Conservation (phyloP, 2,329 filamentous ascomycete genomes). For the Lachnellula arida region DNA sequence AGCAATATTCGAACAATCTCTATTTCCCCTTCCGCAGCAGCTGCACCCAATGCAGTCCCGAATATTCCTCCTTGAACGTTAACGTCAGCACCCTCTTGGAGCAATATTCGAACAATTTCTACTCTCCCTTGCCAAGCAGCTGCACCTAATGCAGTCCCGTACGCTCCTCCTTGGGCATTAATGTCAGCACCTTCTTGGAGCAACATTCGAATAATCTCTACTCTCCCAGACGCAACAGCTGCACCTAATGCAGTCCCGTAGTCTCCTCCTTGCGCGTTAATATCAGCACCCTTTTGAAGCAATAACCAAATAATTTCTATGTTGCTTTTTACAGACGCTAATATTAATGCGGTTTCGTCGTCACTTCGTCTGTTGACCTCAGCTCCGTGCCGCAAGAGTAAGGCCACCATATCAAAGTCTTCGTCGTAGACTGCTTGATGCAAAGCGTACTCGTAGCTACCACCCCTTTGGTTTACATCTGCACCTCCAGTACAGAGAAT, state of each 20-base stretch:
- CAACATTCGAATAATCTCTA: not conserved
- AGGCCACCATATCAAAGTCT: too few species aligned
- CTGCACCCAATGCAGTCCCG: not conserved
- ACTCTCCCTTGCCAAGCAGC: too few species aligned
- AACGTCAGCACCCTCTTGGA: not conserved
- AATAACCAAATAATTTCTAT: not conserved
- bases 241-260: not conserved
- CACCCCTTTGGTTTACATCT: too few species aligned
- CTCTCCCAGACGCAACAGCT: not conserved
- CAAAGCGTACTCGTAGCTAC: too few species aligned
- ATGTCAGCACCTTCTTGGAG: not conserved
- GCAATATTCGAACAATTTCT: not conserved
- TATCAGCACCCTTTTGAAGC: not conserved
- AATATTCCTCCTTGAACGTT: not conserved
- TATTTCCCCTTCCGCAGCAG: not conserved
- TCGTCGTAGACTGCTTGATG: too few species aligned
- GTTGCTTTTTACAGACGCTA: not conserved
- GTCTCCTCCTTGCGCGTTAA: not conserved
- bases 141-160: not conserved
- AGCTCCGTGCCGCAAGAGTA: not conserved
- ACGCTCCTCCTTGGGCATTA: not conserved
- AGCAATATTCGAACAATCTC: conserved; percentile 1
- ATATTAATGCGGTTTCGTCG: not conserved
- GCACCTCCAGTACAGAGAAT: too few species aligned
- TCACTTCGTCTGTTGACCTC: not conserved